A percentile compares a stretch with the other conserved stretches of the same genome.
phyloP scores from a whole-genome alignment of 2,329 filamentous ascomycete species.

The Mycosphaerella arachidis region DNA sequence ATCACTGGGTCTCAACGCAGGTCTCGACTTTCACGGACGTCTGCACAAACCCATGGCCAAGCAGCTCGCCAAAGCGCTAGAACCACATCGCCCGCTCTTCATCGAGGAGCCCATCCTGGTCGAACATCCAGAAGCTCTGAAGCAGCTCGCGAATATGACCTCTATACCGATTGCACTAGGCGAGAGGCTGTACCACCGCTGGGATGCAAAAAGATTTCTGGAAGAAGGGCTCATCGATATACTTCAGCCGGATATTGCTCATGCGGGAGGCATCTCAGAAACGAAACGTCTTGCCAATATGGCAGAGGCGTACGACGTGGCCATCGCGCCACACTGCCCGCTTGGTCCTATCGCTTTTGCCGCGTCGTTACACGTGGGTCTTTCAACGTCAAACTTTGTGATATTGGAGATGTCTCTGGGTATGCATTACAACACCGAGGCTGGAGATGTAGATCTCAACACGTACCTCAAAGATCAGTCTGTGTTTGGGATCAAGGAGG shows the following conservation, averaged over 20 bases:
- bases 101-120: constrained; percentile 70
- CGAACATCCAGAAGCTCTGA: constrained; percentile 64
- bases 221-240: constrained; percentile 66
- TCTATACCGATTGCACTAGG: constrained; percentile 66
- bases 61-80: constrained; percentile 63
- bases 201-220: constrained; percentile 69
- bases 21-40: constrained; percentile 73
- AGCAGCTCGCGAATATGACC: constrained; percentile 54
- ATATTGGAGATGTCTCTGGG: constrained; percentile 77
- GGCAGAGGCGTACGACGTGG: constrained; percentile 65
- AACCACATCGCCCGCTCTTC: constrained; percentile 67
- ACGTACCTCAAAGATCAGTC: constrained; percentile 29
- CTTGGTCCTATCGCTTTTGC: constrained; percentile 69
- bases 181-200: constrained; percentile 66
- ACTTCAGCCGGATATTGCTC: constrained; percentile 67
- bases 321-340: constrained; percentile 69
- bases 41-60: constrained; percentile 78
- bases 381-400: constrained; percentile 59
- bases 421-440: constrained; percentile 69
- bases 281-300: constrained; percentile 64
- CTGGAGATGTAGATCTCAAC: constrained; percentile 56
- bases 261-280: constrained; percentile 68
- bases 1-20: constrained; percentile 64
- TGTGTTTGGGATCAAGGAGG: constrained; percentile 29
- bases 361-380: constrained; percentile 64